These are phyloP conservation scores for Podospora tetraspora DNA, from an alignment of 495 filamentous ascomycete genomes.

Conservation along the genomic window DNA sequence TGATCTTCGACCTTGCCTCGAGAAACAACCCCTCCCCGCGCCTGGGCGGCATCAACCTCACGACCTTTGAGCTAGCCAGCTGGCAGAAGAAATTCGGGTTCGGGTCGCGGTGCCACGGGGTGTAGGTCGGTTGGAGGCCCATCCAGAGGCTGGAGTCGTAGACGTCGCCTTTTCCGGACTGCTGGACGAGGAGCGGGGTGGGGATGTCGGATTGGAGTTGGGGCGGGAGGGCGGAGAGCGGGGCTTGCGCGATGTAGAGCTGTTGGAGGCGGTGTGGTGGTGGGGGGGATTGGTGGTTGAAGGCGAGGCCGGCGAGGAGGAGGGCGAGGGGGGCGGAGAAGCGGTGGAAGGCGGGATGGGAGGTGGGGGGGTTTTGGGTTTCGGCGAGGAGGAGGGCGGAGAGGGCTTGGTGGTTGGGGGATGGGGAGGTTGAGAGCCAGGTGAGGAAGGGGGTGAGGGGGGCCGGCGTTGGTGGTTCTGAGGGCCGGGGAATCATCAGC, in stretches of 20 bases:
- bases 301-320: slow-evolving; percentile 31
- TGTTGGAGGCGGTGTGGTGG: slow-evolving; percentile 17
- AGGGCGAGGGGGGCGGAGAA: slow-evolving; percentile 37
- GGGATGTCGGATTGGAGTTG: slow-evolving; percentile 61
- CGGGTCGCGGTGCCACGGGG: slow-evolving; percentile 84
- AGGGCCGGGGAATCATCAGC: neutral
- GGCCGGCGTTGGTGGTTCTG: neutral
- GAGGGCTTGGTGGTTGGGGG: neutral
- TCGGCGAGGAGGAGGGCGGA: neutral
- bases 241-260: slow-evolving; percentile 81
- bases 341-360: slow-evolving; percentile 23
- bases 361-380: neutral
- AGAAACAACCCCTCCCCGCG: slow-evolving; percentile 58
- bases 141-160: slow-evolving; percentile 88
- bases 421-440: neutral
- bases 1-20: slow-evolving; percentile 46
- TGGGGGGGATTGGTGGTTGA: slow-evolving; percentile 19
- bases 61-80: slow-evolving; percentile 63
- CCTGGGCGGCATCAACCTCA: slow-evolving; percentile 62
- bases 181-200: slow-evolving; percentile 55
- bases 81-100: slow-evolving; percentile 94
- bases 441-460: neutral
- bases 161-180: slow-evolving; percentile 64
- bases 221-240: slow-evolving; percentile 59
- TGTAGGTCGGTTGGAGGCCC: slow-evolving; percentile 77